Base-by-base conservation (phyloP, 371 early-diverging fungal genomes). In the Entomophthora muscae region DNA sequence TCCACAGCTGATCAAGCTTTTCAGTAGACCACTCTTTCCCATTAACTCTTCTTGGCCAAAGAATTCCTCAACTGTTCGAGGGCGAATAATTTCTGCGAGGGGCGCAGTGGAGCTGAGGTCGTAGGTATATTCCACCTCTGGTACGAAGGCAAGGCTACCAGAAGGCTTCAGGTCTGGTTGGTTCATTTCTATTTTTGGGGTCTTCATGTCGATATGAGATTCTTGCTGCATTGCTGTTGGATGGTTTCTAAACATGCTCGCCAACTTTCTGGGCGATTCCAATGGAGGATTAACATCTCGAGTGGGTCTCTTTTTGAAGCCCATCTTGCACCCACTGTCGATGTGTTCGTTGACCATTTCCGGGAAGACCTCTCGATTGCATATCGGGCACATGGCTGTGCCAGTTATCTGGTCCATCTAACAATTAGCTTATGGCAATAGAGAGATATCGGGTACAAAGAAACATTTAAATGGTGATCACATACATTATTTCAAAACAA, bases 1-100 rank as follows among this genome's bases (percentile, higher is more conserved):
- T 53, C 86, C 84, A 52, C 69, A 69, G 24, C 79, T 73, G 0
- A 90, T 85, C 1, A 89, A 68, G 5, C 70, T 66, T 2, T 80
- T 77, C 52, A 90, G 69, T 0, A 86, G 68, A 1, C 85, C 84
- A 10, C 74, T 68, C 0, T 77, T 68, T 0, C 89, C 89, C 1
- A 89, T 70, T 0, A 91, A 67, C 26, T 79, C 82, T 12, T 76
- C 68, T 67, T 92, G 91, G 23, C 91, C 92, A 7, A 85, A 76
- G 68, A 87, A 84, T 2, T 82, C 78, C 21, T 76, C 78, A 7
- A 90, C 66, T 0, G 64, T 72, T 0, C 58, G 66, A 0, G 92
- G 92, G 13, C 92, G 78, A 7, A 88, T 82, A 72, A 69, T 68
- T 53, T 81, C 82, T 0, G 81, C 76, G 23, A 82, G 60, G 0